phyloP scores from a whole-genome alignment of 2,329 filamentous ascomycete genomes.

The Didymella pinodella region DNA sequence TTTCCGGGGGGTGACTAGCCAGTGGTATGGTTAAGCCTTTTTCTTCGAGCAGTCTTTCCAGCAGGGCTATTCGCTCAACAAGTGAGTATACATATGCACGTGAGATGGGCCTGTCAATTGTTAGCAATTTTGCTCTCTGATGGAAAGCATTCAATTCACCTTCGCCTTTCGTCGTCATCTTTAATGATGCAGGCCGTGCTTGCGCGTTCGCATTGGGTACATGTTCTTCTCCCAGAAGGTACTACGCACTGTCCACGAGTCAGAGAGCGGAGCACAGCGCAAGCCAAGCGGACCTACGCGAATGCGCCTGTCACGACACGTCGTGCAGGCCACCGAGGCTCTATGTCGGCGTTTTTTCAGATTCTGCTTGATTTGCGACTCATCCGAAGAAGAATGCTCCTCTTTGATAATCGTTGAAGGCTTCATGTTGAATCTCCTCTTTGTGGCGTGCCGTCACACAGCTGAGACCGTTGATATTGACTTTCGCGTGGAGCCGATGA shows the following conservation, averaged over 20 bases:
- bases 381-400: constrained; percentile 17
- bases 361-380: constrained; percentile 28
- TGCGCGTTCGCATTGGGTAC: constrained; percentile 62
- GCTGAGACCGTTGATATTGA: background rate
- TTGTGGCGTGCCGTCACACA: background rate
- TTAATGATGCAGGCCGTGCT: constrained; percentile 64
- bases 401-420: constrained; percentile 4
- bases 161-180: constrained; percentile 64
- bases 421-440: background rate
- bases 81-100: constrained; percentile 66
- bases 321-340: constrained; percentile 64
- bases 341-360: constrained; percentile 50
- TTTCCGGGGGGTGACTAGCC: constrained; percentile 63
- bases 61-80: constrained; percentile 61
- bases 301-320: constrained; percentile 58
- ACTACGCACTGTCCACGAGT: constrained; percentile 59
- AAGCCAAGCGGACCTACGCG: constrained; percentile 40
- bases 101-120: constrained; percentile 59
- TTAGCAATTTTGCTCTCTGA: constrained; percentile 2
- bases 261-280: constrained; percentile 30
- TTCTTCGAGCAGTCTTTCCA: constrained; percentile 62
- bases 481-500: background rate
- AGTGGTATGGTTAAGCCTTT: constrained; percentile 60
- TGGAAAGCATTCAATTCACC: constrained; percentile 49
- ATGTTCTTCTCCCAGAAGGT: constrained; percentile 60